Conservation (phyloP, 2,329 filamentous ascomycete genomes). For the Grosmannia penicillata region DNA sequence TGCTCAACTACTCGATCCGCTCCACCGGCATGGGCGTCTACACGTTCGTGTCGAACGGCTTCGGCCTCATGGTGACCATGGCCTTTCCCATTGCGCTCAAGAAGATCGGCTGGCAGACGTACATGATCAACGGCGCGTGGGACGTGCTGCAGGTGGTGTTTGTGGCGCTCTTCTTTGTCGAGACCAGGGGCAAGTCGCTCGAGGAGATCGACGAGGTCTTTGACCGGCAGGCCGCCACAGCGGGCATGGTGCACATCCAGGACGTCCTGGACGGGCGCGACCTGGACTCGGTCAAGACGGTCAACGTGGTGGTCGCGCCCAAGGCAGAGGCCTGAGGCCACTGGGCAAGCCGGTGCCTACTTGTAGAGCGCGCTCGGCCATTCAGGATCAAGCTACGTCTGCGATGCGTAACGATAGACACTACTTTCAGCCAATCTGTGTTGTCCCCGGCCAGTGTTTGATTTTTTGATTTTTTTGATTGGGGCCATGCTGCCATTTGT, state of each 20-base stretch:
- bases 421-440: too few relatives aligned
- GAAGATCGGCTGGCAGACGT: conserved; percentile 33
- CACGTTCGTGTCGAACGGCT: conserved; percentile 24
- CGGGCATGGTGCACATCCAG: background rate
- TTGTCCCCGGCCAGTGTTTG: background rate
- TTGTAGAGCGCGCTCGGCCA: too few relatives aligned
- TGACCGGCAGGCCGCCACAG: background rate
- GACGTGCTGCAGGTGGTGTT: conserved; percentile 22
- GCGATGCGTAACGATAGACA: too few relatives aligned
- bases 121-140: conserved; percentile 31
- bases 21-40: conserved; percentile 28
- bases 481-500: too few relatives aligned
- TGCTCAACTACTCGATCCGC: conserved; percentile 22
- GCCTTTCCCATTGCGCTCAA: conserved; percentile 28
- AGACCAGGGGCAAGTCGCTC: conserved; percentile 20
- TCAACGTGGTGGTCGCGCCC: background rate
- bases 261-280: background rate
- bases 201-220: conserved; percentile 7
- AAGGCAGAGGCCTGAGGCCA: background rate
- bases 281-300: background rate
- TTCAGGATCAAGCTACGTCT: too few relatives aligned
- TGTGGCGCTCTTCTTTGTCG: conserved; percentile 32
- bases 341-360: too few relatives aligned
- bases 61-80: conserved; percentile 27
- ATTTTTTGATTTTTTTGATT: background rate